phyloP scores from a whole-genome alignment of 208 protist species.

The Naegleria fowleri region DNA sequence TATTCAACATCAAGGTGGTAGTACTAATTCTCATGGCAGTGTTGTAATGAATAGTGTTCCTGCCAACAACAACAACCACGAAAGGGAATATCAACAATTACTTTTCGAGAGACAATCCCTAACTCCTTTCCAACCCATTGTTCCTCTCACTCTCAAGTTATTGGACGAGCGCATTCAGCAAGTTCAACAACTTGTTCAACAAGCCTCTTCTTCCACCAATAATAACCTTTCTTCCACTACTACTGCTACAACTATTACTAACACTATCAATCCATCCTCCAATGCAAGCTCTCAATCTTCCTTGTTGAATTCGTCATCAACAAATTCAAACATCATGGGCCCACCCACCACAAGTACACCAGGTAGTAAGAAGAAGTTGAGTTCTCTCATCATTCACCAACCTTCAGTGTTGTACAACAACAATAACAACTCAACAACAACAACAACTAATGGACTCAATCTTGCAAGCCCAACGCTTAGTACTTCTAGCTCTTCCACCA shows the following conservation, averaged over 20 bases:
- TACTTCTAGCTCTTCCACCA: neutral
- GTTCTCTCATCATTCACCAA: neutral
- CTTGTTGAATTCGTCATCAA: too few relatives aligned
- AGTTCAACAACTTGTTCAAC: neutral
- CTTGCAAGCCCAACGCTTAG: neutral
- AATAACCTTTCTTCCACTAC: neutral
- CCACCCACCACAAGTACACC: too few relatives aligned
- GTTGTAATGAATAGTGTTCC: too few relatives aligned
- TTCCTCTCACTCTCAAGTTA: neutral
- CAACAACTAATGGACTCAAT: neutral
- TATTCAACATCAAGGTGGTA: too few relatives aligned
- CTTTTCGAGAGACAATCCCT: neutral
- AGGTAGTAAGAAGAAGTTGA: neutral
- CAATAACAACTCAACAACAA: neutral
- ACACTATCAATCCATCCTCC: neutral
- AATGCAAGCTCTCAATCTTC: too few relatives aligned
- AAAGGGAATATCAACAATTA: neutral
- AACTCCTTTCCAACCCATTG: neutral
- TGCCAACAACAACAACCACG: neutral
- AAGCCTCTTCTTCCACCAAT: neutral
- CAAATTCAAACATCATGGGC: too few relatives aligned
- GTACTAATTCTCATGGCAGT: too few relatives aligned
- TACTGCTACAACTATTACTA: neutral
- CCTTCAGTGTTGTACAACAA: neutral
- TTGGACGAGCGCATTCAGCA: conserved; percentile 1